Percentiles rank a stretch among this genome's conserved stretches.
Conservation (phyloP, 371 early-diverging fungal genomes). For the Lichtheimia ornata region DNA sequence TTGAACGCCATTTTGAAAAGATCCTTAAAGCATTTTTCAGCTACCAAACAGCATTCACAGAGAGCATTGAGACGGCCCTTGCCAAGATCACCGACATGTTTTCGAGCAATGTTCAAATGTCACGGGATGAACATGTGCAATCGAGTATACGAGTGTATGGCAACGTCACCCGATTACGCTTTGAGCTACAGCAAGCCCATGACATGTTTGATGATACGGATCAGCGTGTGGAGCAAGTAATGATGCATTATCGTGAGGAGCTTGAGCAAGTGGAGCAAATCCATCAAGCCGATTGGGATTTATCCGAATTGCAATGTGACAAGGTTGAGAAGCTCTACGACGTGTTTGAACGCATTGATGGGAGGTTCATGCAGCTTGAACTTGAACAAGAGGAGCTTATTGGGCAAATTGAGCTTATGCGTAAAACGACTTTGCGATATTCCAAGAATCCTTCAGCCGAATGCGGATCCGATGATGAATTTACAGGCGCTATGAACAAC, state of each 20-base stretch:
- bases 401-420: constrained; percentile 30
- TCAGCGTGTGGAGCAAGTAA: constrained; percentile 52
- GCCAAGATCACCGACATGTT: constrained; percentile 58
- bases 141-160: constrained; percentile 17
- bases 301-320: constrained; percentile 41
- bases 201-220: constrained; percentile 61
- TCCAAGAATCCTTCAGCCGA: not conserved
- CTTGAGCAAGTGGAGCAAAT: constrained; percentile 53
- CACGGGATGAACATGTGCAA: constrained; percentile 3
- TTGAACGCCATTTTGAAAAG: constrained; percentile 54
- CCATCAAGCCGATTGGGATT: constrained; percentile 45
- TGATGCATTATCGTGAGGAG: constrained; percentile 56
- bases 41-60: constrained; percentile 58
- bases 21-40: constrained; percentile 54
- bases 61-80: constrained; percentile 52
- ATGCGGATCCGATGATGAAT: constrained; percentile 8
- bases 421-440: constrained; percentile 17
- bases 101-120: constrained; percentile 16
- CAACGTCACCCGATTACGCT: constrained; percentile 44
- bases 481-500: constrained; percentile 20
- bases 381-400: constrained; percentile 39
- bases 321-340: constrained; percentile 46
- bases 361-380: constrained; percentile 39
- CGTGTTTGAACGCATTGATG: constrained; percentile 49
- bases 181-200: constrained; percentile 56